Evolutionary conservation across 225 moss, liverwort and hornwort species (phyloP).

Genomic region (Physcomitrium patens): DNA sequence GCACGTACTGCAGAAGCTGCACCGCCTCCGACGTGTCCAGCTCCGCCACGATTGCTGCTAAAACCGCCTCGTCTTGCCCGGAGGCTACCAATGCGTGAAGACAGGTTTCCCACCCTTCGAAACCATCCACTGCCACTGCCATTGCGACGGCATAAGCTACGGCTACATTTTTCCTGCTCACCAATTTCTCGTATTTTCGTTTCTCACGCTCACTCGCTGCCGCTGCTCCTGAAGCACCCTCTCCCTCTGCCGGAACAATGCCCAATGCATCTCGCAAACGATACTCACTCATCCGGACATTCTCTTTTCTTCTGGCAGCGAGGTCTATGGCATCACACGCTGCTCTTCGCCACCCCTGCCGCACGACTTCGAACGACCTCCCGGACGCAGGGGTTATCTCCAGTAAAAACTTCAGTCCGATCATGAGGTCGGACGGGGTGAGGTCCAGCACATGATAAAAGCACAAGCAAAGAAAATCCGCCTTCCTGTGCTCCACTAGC

Average conservation of each 20-base stretch:
- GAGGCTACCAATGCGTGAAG: slow-evolving; percentile 72
- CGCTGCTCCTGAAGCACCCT: neutral
- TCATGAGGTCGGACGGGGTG: slow-evolving; percentile 56
- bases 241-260: slow-evolving; percentile 8
- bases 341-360: slow-evolving; percentile 64
- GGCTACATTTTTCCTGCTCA: neutral
- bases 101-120: slow-evolving; percentile 69
- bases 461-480: slow-evolving; percentile 44
- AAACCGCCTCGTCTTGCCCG: slow-evolving; percentile 77
- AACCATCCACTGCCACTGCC: slow-evolving; percentile 73
- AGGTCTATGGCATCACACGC: slow-evolving; percentile 49
- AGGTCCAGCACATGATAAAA: slow-evolving; percentile 63
- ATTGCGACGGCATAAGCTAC: slow-evolving; percentile 51
- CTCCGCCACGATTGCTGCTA: slow-evolving; percentile 63
- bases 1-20: slow-evolving; percentile 64
- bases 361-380: slow-evolving; percentile 51
- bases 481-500: slow-evolving; percentile 56
- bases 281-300: slow-evolving; percentile 19
- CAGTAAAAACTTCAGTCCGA: slow-evolving; percentile 64
- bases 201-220: slow-evolving; percentile 19
- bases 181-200: slow-evolving; percentile 22
- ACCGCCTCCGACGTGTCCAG: slow-evolving; percentile 71
- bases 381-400: slow-evolving; percentile 38
- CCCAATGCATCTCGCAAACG: neutral
- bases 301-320: slow-evolving; percentile 24